Conservation (phyloP, 164 flowering plant species). For the Saururus chinensis region DNA sequence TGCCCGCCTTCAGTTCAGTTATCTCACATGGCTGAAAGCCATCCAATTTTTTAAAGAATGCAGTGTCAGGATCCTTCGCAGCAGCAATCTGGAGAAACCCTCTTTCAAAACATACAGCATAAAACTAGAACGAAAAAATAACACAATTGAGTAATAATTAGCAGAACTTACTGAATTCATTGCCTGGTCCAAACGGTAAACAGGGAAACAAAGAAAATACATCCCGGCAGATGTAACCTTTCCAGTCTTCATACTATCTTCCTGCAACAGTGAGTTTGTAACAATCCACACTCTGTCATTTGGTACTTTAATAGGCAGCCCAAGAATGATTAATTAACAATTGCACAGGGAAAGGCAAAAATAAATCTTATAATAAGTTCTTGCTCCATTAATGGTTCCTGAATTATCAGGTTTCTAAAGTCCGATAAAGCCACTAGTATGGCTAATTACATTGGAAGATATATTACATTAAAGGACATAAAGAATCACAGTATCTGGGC, state of each 20-base stretch:
- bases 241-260: slow-evolving; percentile 80
- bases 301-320: background rate
- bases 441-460: too few species aligned
- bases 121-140: background rate
- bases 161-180: slow-evolving; percentile 38
- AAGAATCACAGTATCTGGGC: too few species aligned
- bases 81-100: slow-evolving; percentile 45
- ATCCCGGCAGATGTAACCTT: slow-evolving; percentile 92
- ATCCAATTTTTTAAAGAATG: slow-evolving; percentile 86
- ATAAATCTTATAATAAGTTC: too few species aligned
- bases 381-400: too few species aligned
- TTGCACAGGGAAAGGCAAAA: background rate
- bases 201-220: slow-evolving; percentile 94
- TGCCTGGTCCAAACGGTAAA: slow-evolving; percentile 75
- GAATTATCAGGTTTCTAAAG: too few species aligned
- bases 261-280: slow-evolving; percentile 31
- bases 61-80: slow-evolving; percentile 83
- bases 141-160: background rate
- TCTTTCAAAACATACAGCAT: background rate
- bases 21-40: slow-evolving; percentile 96
- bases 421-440: too few species aligned
- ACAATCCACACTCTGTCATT: background rate
- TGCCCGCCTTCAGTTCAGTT: slow-evolving; percentile 83
- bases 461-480: too few species aligned
- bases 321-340: background rate